These are phyloP conservation scores for Capsicum chinense DNA, from an alignment of 257 asterid genomes.

Conservation along the genomic window DNA sequence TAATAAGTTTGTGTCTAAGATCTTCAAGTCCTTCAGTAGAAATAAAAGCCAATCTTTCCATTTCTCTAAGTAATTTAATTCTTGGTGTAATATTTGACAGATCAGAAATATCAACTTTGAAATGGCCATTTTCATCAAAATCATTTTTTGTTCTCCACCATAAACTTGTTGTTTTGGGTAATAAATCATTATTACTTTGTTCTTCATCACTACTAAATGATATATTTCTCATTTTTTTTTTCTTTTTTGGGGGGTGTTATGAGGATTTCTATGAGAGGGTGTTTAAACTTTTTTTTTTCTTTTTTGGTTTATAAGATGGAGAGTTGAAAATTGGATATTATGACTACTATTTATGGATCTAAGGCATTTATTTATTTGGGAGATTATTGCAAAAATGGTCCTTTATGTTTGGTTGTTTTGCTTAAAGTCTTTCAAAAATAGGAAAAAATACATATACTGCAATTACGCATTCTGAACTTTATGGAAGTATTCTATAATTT, in stretches of 20 bases:
- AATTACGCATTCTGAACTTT: no score
- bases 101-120: slow-evolving; percentile 52
- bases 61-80: slow-evolving; percentile 56
- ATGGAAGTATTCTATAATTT: no score
- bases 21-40: slow-evolving; percentile 61
- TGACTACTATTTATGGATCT: no score
- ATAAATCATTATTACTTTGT: slow-evolving; percentile 37
- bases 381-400: no score
- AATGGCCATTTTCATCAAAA: slow-evolving; percentile 58
- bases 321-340: no score
- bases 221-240: slow-evolving; percentile 42
- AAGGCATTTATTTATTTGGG: no score
- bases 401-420: no score
- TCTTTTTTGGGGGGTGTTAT: neutral
- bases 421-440: no score
- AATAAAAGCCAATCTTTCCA: slow-evolving; percentile 67
- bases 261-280: no score
- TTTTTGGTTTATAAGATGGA: no score
- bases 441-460: no score
- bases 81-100: slow-evolving; percentile 59
- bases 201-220: slow-evolving; percentile 52
- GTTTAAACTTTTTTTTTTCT: no score
- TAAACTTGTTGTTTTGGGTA: slow-evolving; percentile 38
- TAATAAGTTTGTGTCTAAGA: slow-evolving; percentile 56
- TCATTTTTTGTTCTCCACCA: slow-evolving; percentile 69